Conservation (phyloP, 805 yeast genomes). For the Metschnikowia drakensbergensis region DNA sequence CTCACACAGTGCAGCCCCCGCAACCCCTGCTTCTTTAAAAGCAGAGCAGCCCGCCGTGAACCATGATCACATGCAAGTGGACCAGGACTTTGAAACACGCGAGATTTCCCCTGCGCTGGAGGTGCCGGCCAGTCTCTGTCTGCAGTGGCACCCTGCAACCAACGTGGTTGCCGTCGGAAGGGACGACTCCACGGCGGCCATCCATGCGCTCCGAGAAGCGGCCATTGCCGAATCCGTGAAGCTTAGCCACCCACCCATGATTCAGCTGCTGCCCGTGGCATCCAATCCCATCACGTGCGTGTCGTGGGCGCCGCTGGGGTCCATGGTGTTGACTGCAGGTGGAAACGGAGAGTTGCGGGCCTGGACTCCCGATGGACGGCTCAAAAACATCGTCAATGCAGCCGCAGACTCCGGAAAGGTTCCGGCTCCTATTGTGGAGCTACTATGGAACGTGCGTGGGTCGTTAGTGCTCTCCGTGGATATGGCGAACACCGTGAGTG, state of each 20-base stretch:
- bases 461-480: conserved; percentile 59
- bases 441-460: conserved; percentile 61
- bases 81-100: conserved; percentile 22
- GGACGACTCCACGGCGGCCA: conserved; percentile 44
- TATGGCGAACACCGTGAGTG: conserved; percentile 32
- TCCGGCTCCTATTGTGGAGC: conserved; percentile 43
- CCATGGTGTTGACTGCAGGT: conserved; percentile 57
- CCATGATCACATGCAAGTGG: background rate
- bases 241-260: conserved; percentile 35
- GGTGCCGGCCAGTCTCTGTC: conserved; percentile 43
- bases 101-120: conserved; percentile 36
- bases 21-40: background rate
- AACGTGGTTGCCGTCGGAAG: conserved; percentile 54
- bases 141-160: conserved; percentile 56
- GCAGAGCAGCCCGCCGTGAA: background rate
- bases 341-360: conserved; percentile 70
- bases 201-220: conserved; percentile 32
- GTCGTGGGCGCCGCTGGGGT: conserved; percentile 69
- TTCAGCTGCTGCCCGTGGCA: conserved; percentile 11
- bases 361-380: conserved; percentile 72
- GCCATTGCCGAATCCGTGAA: conserved; percentile 28
- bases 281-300: conserved; percentile 30
- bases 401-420: conserved; percentile 11
- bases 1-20: no score
- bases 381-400: conserved; percentile 44